A percentile compares a stretch with the other conserved stretches of the same genome.
Conservation (phyloP, 2,329 filamentous ascomycete species). For the Cercospora citrullina region DNA sequence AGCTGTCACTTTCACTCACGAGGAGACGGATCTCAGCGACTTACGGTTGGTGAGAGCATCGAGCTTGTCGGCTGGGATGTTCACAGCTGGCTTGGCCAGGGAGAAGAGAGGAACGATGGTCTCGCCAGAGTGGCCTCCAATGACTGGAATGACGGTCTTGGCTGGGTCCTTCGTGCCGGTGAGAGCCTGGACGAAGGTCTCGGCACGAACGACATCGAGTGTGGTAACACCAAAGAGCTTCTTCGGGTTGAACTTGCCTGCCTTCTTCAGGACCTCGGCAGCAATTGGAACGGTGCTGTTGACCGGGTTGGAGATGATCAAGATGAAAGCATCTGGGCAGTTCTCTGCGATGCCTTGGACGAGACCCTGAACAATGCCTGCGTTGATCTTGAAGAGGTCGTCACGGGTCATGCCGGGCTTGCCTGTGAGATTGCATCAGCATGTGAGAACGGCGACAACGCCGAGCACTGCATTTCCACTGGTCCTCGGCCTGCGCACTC, state of each 20-base stretch:
- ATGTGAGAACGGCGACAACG: neutral
- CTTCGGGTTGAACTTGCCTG: constrained; percentile 90
- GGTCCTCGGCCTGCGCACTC: constrained; percentile 1
- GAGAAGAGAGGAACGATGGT: constrained; percentile 98
- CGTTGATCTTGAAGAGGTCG: constrained; percentile 99
- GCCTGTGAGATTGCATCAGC: constrained; percentile 56
- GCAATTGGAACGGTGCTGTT: constrained; percentile 98
- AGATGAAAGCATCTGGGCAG: constrained; percentile 88
- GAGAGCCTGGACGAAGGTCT: constrained; percentile 91
- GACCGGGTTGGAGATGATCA: constrained; percentile 99
- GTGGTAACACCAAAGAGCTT: constrained; percentile 98
- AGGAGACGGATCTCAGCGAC: constrained; percentile 34
- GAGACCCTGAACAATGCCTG: constrained; percentile 92
- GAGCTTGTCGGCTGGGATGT: constrained; percentile 85
- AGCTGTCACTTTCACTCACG: constrained; percentile 8
- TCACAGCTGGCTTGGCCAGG: constrained; percentile 75
- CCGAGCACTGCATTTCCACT: constrained; percentile 3
- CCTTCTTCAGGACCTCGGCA: constrained; percentile 92
- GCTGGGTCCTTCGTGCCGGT: constrained; percentile 78
- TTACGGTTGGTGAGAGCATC: constrained; percentile 82
- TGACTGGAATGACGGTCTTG: constrained; percentile 82
- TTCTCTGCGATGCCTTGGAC: constrained; percentile 84
- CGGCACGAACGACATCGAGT: constrained; percentile 94
- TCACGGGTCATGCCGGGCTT: constrained; percentile 99
- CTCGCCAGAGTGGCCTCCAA: constrained; percentile 96